Evolutionary conservation across 148 eudicot genomes (phyloP), one percentile per base, ranked within the genome.

Genomic region (Cornus kousa): DNA sequence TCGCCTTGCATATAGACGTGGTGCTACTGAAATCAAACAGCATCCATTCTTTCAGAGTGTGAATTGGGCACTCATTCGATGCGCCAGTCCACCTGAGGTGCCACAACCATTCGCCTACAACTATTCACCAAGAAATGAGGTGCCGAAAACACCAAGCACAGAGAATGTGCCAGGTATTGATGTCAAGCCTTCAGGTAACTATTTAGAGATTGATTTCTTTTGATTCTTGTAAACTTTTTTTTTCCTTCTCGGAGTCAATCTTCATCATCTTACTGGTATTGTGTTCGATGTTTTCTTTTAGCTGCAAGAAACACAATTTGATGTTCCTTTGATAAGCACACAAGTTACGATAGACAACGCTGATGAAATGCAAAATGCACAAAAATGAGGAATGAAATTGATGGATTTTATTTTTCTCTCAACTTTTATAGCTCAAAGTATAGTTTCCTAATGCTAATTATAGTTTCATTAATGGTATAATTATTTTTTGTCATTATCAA

Each of bases 1-100:
- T 55, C 91, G 98, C 60, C 93, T 95, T 43, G 98, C 94, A 6
- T 95, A 93, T 74, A 89, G 97, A 77, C 94, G 98, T 46, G 98
- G 98, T 40, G 98, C 98, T 31, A 91, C 97, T 5, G 98, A 95
- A 74, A 86, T 95, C 35, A 95, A 95, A 77, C 98, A 95, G 88
- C 98, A 95, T 57, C 97, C 98, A 0, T 95, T 95, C 70, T 95
- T 95, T 70, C 96, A 95, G 88, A 95, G 91, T 23, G 89, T 95
- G 57, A 95, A 95, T 57, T 95, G 98, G 98, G 98, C 98, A 5
- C 91, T 95, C 28, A 89, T 95, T 43, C 90, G 98, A 3, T 95
- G 98, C 78, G 87, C 97, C 19, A 87, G 87, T 53, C 97, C 98
- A 16, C 98, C 98, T 7, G 92, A 86, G 11, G 86, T 93, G 11